Percentiles rank a stretch among this genome's conserved stretches.
phyloP scores from a whole-genome alignment of 345 rosid species.

The Chamaenerion angustifolium region DNA sequence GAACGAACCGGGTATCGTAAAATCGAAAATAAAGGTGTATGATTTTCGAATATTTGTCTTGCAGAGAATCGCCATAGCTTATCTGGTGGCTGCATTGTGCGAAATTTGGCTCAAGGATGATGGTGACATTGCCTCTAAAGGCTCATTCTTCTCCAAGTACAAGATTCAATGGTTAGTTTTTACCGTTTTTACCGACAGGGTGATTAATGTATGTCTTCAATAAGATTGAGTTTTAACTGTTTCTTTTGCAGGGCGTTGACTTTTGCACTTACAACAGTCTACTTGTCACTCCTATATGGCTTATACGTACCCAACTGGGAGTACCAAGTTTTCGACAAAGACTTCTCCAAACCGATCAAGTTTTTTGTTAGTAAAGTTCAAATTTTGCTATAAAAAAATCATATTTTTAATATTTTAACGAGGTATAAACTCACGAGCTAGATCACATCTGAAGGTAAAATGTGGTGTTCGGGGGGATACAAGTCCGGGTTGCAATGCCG shows the following conservation, averaged over 20 bases:
- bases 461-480: conserved; percentile 69
- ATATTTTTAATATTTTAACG: not conserved
- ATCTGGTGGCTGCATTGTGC: conserved; percentile 56
- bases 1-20: too few species aligned
- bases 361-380: conserved; percentile 28
- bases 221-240: not conserved
- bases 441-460: conserved; percentile 33
- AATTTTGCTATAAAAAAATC: too few species aligned
- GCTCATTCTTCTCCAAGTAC: conserved; percentile 38
- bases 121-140: conserved; percentile 25
- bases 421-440: too few species aligned
- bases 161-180: conserved; percentile 41
- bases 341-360: conserved; percentile 23
- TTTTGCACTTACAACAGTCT: conserved; percentile 27
- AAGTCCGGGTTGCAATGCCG: conserved; percentile 75
- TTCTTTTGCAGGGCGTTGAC: conserved; percentile 35
- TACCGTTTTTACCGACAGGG: not conserved
- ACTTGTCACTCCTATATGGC: conserved; percentile 50
- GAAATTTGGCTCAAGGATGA: conserved; percentile 75
- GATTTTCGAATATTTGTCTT: not conserved
- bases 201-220: not conserved
- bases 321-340: conserved; percentile 32
- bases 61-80: conserved; percentile 77
- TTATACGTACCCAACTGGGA: conserved; percentile 73
- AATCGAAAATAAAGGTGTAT: too few species aligned